Evolutionary conservation across 1,139 yeast genomes (phyloP).

Genomic region (Sugiyamaella paludigena): DNA sequence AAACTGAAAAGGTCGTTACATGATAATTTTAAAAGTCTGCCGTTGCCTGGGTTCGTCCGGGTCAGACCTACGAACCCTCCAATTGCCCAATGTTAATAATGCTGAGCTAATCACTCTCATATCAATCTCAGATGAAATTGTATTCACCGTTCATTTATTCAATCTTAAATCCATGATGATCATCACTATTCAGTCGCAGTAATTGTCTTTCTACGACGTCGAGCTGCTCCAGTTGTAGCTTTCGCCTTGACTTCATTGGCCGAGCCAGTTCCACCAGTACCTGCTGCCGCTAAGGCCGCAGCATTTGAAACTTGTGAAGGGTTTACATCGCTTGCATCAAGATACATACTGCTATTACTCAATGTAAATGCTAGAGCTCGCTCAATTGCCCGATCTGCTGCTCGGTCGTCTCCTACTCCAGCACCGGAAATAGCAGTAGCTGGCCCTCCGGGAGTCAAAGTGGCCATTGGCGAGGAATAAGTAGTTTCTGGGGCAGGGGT

Average conservation of each 20-base stretch:
- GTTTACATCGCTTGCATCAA: constrained; percentile 17
- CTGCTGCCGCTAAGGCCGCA: neutral
- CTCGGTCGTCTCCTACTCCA: constrained; percentile 22
- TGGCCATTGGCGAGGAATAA: constrained; percentile 21
- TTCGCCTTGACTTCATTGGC: constrained; percentile 7
- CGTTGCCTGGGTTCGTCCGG: no score
- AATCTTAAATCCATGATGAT: neutral
- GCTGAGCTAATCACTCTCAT: no score
- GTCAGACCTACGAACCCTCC: no score
- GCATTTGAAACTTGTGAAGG: neutral
- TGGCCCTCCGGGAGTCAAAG: constrained; percentile 13
- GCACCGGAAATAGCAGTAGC: constrained; percentile 8
- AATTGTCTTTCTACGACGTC: constrained; percentile 11
- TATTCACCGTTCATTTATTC: neutral
- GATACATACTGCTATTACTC: constrained; percentile 21
- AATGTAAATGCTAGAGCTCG: constrained; percentile 27
- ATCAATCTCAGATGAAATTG: no score
- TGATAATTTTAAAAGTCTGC: no score
- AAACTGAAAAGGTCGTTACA: no score
- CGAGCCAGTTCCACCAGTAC: neutral
- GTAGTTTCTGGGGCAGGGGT: constrained; percentile 14
- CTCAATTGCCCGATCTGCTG: constrained; percentile 27
- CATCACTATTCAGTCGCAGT: constrained; percentile 9
- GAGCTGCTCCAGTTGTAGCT: constrained; percentile 3
- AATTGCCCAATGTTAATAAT: no score